Conservation (phyloP, 495 filamentous ascomycete species). For the Penicillium herquei region DNA sequence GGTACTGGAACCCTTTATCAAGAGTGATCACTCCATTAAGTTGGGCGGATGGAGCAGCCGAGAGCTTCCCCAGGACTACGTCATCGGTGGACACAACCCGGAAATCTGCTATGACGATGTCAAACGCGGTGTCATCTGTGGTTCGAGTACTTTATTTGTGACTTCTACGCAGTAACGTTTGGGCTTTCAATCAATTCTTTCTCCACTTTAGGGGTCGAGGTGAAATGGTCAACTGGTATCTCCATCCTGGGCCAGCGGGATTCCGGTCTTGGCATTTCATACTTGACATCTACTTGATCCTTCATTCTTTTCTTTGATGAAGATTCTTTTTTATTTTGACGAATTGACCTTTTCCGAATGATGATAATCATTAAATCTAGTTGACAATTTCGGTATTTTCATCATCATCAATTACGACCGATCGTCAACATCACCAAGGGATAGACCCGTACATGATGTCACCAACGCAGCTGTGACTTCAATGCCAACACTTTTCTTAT, state of each 20-base stretch:
- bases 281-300: neutral
- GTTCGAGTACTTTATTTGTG: neutral
- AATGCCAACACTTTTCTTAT: slow-evolving; percentile 1
- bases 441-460: slow-evolving; percentile 12
- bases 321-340: no score
- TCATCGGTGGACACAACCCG: slow-evolving; percentile 21
- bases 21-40: neutral
- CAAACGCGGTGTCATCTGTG: slow-evolving; percentile 1
- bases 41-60: slow-evolving; percentile 4
- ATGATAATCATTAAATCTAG: no score
- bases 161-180: neutral
- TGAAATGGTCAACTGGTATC: neutral
- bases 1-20: neutral
- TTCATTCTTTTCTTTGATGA: neutral
- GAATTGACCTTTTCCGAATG: no score
- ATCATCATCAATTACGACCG: neutral
- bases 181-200: neutral
- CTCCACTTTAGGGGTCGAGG: neutral
- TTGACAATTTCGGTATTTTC: no score
- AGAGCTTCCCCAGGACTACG: slow-evolving; percentile 19
- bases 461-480: slow-evolving; percentile 8
- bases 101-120: slow-evolving; percentile 22
- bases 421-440: slow-evolving; percentile 1
- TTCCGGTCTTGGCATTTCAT: neutral
- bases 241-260: neutral